Evolutionary conservation across 805 yeast genomes (phyloP), one percentile per base, ranked within the genome.

Genomic region (Maudiozyma bulderi): DNA sequence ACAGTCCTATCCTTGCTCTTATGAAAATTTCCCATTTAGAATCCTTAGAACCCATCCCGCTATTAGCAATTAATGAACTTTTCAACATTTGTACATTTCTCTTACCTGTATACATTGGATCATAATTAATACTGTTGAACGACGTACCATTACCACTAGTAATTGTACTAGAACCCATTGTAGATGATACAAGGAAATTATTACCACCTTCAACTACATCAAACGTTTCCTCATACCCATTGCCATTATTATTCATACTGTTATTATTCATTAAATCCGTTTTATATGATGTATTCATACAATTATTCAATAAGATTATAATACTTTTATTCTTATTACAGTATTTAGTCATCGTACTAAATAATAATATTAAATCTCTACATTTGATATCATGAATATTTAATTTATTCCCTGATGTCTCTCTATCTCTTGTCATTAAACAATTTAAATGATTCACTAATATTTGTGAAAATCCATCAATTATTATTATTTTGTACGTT

Each of bases 401-500:
- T 3, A 28, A n/a, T 28, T n/a, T 28, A 28, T 29, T 28, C n/a
- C n/a, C 41, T 46, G 33, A 47, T n/a, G 32, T 40, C 38, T 1
- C 28, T 35, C 14, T 40, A 13, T 40, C 20, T 40, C 33, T 28
- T 6, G 28, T 40, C 8, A 30, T 30, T 3, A 40, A 30, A 3
- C 13, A 29, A 20, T 55, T 48, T 39, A 65, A 14, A 48, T 64
- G 61, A 45, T 61, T 57, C 14, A 51, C 53, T 8, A 62, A 50
- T 7, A 64, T 47, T 39, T 58, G 61, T n/a, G 69, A 62, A 45
- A 65, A 56, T 9, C 69, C 67, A 51, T 64, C 65, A 11, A 65
- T 57, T 15, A 65, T 49, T 15, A 65, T 50, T 8, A 61, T 46
- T 3, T 50, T 47, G 47, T 55, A 63, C n/a, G 34, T 26, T 8